Percentiles rank a stretch among this genome's conserved stretches.
Evolutionary conservation across 1,284 basidiomycete species (phyloP).

Genomic region (Cutaneotrichosporon cutaneum): DNA sequence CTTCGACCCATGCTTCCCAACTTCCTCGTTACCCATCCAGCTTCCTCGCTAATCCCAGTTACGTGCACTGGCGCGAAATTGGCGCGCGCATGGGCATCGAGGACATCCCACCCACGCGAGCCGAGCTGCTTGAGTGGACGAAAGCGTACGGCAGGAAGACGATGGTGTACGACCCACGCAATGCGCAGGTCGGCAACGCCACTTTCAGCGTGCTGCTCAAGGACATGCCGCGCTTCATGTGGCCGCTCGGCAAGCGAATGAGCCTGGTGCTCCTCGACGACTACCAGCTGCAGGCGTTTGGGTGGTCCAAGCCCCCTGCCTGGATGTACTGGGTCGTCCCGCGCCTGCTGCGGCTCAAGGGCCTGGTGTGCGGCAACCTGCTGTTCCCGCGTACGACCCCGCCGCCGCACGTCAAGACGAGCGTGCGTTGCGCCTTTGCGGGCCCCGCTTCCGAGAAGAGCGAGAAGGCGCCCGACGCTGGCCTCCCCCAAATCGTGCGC

Average conservation of each 20-base stretch:
- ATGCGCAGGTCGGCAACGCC: constrained; percentile 16
- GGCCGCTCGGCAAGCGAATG: constrained; percentile 2
- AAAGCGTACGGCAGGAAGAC: constrained; percentile 8
- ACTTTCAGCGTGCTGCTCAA: constrained; percentile 17
- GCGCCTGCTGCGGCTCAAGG: constrained; percentile 15
- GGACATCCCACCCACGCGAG: constrained; percentile 16
- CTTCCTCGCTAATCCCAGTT: constrained; percentile 12
- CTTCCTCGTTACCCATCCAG: not conserved
- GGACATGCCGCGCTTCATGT: constrained; percentile 9
- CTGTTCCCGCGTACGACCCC: constrained; percentile 7
- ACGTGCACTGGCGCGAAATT: constrained; percentile 25
- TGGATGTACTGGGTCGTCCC: constrained; percentile 14
- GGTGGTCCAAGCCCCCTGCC: constrained; percentile 3
- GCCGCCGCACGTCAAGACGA: constrained; percentile 1
- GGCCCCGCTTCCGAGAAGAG: not conserved
- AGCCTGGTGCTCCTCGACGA: constrained; percentile 20
- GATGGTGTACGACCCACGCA: constrained; percentile 14
- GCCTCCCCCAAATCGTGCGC: constrained; percentile 1
- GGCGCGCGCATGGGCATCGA: constrained; percentile 25
- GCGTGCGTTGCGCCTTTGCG: not conserved
- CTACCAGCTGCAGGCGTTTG: constrained; percentile 18
- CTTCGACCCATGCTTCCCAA: not conserved
- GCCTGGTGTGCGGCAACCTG: constrained; percentile 7
- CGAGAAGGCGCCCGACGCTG: constrained; percentile 7
- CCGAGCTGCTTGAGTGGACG: constrained; percentile 17